Evolutionary conservation across 106 monocot species (phyloP).

Genomic region (Dactylorhiza incarnata): DNA sequence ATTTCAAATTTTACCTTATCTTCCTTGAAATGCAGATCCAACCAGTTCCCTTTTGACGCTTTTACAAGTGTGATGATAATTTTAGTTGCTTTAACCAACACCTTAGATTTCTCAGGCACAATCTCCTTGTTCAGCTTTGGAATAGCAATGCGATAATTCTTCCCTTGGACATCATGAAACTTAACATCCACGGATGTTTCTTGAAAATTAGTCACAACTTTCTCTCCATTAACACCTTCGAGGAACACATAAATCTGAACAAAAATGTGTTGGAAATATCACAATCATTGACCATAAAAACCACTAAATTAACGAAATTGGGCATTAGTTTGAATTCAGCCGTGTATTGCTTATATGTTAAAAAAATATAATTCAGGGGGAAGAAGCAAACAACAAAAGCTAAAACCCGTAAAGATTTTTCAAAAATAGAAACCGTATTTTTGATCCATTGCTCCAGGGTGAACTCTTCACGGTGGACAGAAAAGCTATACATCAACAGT

Average conservation of each 20-base stretch:
- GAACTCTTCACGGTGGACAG: too few relatives aligned
- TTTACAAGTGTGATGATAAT: constrained; percentile 53
- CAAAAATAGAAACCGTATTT: too few relatives aligned
- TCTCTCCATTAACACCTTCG: constrained; percentile 49
- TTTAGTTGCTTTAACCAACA: constrained; percentile 52
- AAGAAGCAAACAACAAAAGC: too few relatives aligned
- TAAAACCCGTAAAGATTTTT: too few relatives aligned
- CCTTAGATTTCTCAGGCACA: constrained; percentile 49
- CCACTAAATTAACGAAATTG: too few relatives aligned
- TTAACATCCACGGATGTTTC: constrained; percentile 51
- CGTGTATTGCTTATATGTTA: too few relatives aligned
- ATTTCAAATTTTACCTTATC: constrained; percentile 36
- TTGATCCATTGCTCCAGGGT: too few relatives aligned
- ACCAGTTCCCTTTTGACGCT: constrained; percentile 66
- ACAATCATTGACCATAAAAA: neutral
- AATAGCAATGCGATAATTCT: constrained; percentile 56
- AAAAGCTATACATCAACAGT: too few relatives aligned
- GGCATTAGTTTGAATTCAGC: too few relatives aligned
- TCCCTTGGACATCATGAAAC: constrained; percentile 65
- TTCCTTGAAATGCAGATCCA: constrained; percentile 62
- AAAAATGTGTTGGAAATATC: neutral
- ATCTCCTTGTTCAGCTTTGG: constrained; percentile 75
- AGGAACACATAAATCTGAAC: constrained; percentile 60
- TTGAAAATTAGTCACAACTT: constrained; percentile 38
- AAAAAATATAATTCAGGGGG: too few relatives aligned